A percentile compares a stretch with the other conserved stretches of the same genome.
Conservation (phyloP, 2,329 filamentous ascomycete genomes). For the Neonectria hederae region DNA sequence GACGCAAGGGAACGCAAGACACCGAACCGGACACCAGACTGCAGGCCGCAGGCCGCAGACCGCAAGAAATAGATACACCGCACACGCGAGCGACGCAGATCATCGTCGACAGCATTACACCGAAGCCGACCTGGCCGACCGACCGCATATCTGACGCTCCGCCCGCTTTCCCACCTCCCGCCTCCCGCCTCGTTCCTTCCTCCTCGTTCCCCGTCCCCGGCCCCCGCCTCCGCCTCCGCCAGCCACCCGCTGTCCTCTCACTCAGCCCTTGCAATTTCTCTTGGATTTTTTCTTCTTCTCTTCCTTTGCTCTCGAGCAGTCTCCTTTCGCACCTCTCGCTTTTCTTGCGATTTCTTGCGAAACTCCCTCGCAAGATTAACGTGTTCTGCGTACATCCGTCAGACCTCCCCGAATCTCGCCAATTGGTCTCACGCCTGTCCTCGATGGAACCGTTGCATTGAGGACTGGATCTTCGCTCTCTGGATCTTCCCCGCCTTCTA, state of each 20-base stretch:
- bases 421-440: slow-evolving; percentile 11
- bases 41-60: not conserved
- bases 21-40: not conserved
- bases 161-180: not conserved
- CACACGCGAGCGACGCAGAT: slow-evolving; percentile 5
- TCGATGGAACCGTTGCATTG: slow-evolving; percentile 35
- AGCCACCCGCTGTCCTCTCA: slow-evolving; percentile 11
- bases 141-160: slow-evolving; percentile 13
- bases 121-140: slow-evolving; percentile 19
- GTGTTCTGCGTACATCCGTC: not conserved
- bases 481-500: slow-evolving; percentile 4
- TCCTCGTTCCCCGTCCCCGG: slow-evolving; percentile 29
- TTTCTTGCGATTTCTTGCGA: slow-evolving; percentile 14
- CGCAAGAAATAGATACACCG: slow-evolving; percentile 1
- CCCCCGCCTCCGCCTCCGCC: slow-evolving; percentile 29
- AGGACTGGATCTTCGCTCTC: slow-evolving; percentile 24
- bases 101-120: slow-evolving; percentile 5
- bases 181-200: slow-evolving; percentile 1
- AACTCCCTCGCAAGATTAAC: slow-evolving; percentile 6
- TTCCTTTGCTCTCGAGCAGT: not conserved
- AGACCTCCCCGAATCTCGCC: not conserved
- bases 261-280: slow-evolving; percentile 25
- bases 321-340: slow-evolving; percentile 16
- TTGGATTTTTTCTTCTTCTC: slow-evolving; percentile 21
- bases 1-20: slow-evolving; percentile 1